Evolutionary conservation across 2,329 filamentous ascomycete genomes (phyloP).

Genomic region (Polytolypa hystricis): DNA sequence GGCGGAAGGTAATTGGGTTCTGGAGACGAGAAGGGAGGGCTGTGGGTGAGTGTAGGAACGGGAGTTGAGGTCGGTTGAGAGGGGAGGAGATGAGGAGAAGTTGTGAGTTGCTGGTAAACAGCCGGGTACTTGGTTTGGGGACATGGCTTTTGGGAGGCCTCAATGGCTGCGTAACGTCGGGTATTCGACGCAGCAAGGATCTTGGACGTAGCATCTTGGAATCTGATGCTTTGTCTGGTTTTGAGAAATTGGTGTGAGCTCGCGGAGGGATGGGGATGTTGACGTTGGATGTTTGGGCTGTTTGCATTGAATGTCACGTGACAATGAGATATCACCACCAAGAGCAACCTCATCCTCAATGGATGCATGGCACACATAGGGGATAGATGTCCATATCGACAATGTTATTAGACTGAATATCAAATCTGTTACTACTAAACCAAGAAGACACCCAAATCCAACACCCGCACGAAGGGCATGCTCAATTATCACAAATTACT

Average conservation of each 20-base stretch:
- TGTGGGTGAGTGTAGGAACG: slow-evolving; percentile 50
- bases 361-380: too few relatives aligned
- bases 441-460: too few relatives aligned
- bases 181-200: slow-evolving; percentile 29
- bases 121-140: slow-evolving; percentile 26
- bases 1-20: slow-evolving; percentile 1
- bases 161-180: slow-evolving; percentile 25
- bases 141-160: slow-evolving; percentile 22
- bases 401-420: too few relatives aligned
- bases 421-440: too few relatives aligned
- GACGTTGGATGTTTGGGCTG: slow-evolving; percentile 10
- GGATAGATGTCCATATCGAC: too few relatives aligned
- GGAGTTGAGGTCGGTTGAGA: slow-evolving; percentile 49
- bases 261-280: background rate
- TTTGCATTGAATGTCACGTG: slow-evolving; percentile 12
- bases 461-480: too few relatives aligned
- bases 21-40: slow-evolving; percentile 31
- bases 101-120: slow-evolving; percentile 48
- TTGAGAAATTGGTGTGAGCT: slow-evolving; percentile 44
- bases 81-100: slow-evolving; percentile 41
- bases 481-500: too few relatives aligned
- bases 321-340: too few relatives aligned
- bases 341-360: too few relatives aligned
- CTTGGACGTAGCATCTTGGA: slow-evolving; percentile 32
- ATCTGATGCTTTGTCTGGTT: slow-evolving; percentile 40